phyloP scores from a whole-genome alignment of 2,329 filamentous ascomycete species.

The Fragosphaeria purpurea region DNA sequence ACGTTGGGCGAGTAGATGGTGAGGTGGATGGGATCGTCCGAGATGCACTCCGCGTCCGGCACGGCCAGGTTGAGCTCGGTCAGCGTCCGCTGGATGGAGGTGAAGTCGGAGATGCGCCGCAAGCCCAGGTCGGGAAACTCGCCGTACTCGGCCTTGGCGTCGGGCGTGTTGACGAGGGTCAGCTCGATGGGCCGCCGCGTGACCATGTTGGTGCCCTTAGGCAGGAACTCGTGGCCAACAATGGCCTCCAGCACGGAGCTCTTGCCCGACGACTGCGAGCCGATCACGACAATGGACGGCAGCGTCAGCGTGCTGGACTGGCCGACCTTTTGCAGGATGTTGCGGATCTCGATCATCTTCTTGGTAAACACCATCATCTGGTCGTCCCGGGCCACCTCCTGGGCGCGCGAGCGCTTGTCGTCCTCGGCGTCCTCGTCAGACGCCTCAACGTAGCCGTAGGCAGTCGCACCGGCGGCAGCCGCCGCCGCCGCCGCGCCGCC shows the following conservation, averaged over 20 bases:
- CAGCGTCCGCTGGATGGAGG: slow-evolving; percentile 81
- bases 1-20: slow-evolving; percentile 93
- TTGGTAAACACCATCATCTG: slow-evolving; percentile 99
- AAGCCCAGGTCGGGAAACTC: slow-evolving; percentile 91
- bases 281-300: slow-evolving; percentile 97
- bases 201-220: slow-evolving; percentile 98
- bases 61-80: slow-evolving; percentile 94
- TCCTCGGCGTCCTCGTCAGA: slow-evolving; percentile 37
- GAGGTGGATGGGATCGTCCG: slow-evolving; percentile 91
- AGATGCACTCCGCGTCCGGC: slow-evolving; percentile 81
- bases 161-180: slow-evolving; percentile 89
- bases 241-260: slow-evolving; percentile 95
- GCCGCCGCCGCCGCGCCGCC: slow-evolving; percentile 45
- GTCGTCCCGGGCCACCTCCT: slow-evolving; percentile 72
- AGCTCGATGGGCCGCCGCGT: slow-evolving; percentile 91
- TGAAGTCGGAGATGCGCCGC: slow-evolving; percentile 84
- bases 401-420: slow-evolving; percentile 22
- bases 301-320: slow-evolving; percentile 82
- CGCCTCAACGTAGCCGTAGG: slow-evolving; percentile 66
- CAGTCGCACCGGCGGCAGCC: slow-evolving; percentile 61
- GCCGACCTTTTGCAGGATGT: slow-evolving; percentile 80
- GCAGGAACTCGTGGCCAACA: slow-evolving; percentile 93
- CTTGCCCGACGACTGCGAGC: slow-evolving; percentile 95
- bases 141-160: slow-evolving; percentile 78
- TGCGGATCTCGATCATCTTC: slow-evolving; percentile 99